Percentiles rank a stretch among this genome's conserved stretches.
Conservation (phyloP, 352 stramenopile genomes). For the Bremia lactucae region DNA sequence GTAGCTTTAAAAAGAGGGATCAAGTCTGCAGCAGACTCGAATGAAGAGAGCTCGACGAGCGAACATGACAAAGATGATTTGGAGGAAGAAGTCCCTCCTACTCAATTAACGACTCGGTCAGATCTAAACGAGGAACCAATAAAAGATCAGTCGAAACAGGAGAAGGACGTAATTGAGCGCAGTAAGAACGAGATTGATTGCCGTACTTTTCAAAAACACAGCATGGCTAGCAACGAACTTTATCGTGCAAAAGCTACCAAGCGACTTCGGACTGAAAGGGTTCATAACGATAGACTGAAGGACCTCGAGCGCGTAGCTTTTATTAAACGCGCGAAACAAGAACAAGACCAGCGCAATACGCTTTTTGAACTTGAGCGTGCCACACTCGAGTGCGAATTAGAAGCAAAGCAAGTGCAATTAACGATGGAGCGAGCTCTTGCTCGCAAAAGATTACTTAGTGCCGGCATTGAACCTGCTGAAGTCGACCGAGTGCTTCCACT, state of each 20-base stretch:
- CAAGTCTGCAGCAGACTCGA: slow-evolving; percentile 2
- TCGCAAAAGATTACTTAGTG: slow-evolving; percentile 34
- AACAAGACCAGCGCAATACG: slow-evolving; percentile 26
- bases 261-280: slow-evolving; percentile 1
- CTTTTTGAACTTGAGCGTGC: slow-evolving; percentile 39
- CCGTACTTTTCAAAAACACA: slow-evolving; percentile 4
- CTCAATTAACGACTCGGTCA: slow-evolving; percentile 3
- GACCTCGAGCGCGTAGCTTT: slow-evolving; percentile 16
- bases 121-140: slow-evolving; percentile 8
- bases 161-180: slow-evolving; percentile 5
- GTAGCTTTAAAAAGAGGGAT: slow-evolving; percentile 2
- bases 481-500: slow-evolving; percentile 36
- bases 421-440: slow-evolving; percentile 30
- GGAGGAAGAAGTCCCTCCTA: slow-evolving; percentile 7
- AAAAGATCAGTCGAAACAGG: slow-evolving; percentile 1
- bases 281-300: neutral
- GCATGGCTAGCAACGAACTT: neutral
- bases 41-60: slow-evolving; percentile 6
- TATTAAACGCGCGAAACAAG: slow-evolving; percentile 13
- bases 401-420: slow-evolving; percentile 30
- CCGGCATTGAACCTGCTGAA: slow-evolving; percentile 24
- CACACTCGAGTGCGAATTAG: slow-evolving; percentile 32
- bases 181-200: neutral
- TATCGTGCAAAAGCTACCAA: slow-evolving; percentile 1
- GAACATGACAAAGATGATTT: slow-evolving; percentile 5